Conservation (phyloP, 768 basidiomycete genomes). For the Mycena rosella region DNA sequence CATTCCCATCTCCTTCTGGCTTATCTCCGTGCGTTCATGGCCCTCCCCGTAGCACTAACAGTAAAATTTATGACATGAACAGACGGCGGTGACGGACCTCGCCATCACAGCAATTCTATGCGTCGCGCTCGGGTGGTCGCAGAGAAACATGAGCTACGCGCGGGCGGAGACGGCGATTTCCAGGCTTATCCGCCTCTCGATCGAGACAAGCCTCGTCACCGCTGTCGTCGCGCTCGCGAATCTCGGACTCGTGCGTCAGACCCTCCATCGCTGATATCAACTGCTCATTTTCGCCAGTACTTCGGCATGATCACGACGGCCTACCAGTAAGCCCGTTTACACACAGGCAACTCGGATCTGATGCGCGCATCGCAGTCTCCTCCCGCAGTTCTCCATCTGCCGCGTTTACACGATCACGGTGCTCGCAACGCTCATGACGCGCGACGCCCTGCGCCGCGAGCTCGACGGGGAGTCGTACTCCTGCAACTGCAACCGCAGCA, state of each 20-base stretch:
- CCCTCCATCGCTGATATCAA: background rate
- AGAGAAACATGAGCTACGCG: slow-evolving; percentile 1
- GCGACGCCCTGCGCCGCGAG: slow-evolving; percentile 1
- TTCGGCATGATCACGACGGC: background rate
- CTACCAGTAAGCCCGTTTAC: slow-evolving; percentile 7
- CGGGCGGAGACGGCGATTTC: slow-evolving; percentile 13
- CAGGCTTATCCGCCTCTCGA: slow-evolving; percentile 11
- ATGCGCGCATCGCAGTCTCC: slow-evolving; percentile 5
- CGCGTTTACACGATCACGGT: slow-evolving; percentile 32
- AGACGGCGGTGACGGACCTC: slow-evolving; percentile 29
- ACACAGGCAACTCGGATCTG: background rate
- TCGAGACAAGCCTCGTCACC: slow-evolving; percentile 6
- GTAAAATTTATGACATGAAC: too few relatives aligned
- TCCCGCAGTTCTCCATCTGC: slow-evolving; percentile 30
- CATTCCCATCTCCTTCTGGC: slow-evolving; percentile 11
- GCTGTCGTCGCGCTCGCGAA: background rate
- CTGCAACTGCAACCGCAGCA: background rate
- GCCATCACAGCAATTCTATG: slow-evolving; percentile 19
- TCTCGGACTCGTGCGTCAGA: slow-evolving; percentile 3
- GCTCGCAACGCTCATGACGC: slow-evolving; percentile 23
- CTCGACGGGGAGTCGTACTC: background rate
- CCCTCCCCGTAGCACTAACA: too few relatives aligned
- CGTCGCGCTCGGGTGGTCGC: background rate
- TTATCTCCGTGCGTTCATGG: slow-evolving; percentile 5
- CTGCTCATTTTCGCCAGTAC: slow-evolving; percentile 1